Conservation (phyloP, 805 yeast genomes). For the Barnettozyma salicaria region DNA sequence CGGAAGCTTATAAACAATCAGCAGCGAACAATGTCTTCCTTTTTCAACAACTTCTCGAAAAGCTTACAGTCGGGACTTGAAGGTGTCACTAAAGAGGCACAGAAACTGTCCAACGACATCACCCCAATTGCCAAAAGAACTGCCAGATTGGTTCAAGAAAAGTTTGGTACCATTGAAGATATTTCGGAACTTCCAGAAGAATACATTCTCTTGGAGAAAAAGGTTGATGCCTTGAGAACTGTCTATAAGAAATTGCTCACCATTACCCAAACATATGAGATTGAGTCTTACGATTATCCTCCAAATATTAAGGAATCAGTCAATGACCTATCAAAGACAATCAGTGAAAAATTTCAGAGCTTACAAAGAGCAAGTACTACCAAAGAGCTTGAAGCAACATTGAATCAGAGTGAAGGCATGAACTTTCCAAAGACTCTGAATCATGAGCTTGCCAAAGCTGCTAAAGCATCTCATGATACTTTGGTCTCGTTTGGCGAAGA, state of each 20-base stretch:
- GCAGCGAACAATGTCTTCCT: constrained; percentile 17
- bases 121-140: constrained; percentile 80
- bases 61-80: constrained; percentile 24
- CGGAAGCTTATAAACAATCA: too few species aligned
- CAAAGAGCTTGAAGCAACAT: constrained; percentile 49
- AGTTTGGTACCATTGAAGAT: constrained; percentile 73
- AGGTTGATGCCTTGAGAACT: constrained; percentile 48
- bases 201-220: constrained; percentile 65
- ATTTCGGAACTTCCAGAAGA: constrained; percentile 82
- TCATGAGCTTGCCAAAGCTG: constrained; percentile 59
- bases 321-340: constrained; percentile 51
- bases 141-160: constrained; percentile 71
- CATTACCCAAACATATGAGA: constrained; percentile 58
- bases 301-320: constrained; percentile 68
- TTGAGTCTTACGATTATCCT: constrained; percentile 77
- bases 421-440: constrained; percentile 63
- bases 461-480: constrained; percentile 43
- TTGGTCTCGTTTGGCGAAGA: constrained; percentile 30
- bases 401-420: constrained; percentile 7
- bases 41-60: constrained; percentile 28
- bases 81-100: constrained; percentile 35
- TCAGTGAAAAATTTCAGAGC: constrained; percentile 50
- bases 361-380: constrained; percentile 60
- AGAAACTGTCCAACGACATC: constrained; percentile 45
- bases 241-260: constrained; percentile 14